Evolutionary conservation across 768 basidiomycete genomes (phyloP), one percentile per base, ranked within the genome.

Genomic region (Mycena leptocephala): DNA sequence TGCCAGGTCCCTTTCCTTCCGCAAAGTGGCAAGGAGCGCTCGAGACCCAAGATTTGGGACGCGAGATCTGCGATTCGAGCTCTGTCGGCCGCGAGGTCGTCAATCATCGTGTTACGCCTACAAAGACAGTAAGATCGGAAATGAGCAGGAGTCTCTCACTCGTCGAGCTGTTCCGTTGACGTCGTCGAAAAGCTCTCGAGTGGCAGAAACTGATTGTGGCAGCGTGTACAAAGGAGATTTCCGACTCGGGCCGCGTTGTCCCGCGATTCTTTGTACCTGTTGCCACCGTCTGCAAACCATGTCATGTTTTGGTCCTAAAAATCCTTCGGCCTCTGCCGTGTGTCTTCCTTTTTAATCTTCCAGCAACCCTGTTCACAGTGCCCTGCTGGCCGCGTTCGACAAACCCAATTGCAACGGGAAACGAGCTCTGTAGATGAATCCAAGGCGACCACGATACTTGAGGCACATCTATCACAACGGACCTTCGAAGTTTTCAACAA

Each of bases 21-120:
- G 56, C 32, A 70, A 48, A 24, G 28, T 61, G 41, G 56, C 41
- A 61, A 70, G 37, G 39, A 35, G 39, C 58, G 41, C 51, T 70
- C 41, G 58, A 70, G 69, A 46, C 22, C 56, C 32, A 61, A 33
- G 56, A 70, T 70, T 58, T 61, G 56, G 56, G 56, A 43, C 30
- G 46, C 69, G 69, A 70, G 69, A 46, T 58, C 69, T 46, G 69
- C 56, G 56, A 69, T 43, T 32, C 37, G 55, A 46, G 22, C 55
- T 58, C 67, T 55, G 53, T 69, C 67, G 39, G 55, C 67, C 32
- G 65, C 65, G 53, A 67, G 65, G 35, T 30, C 48, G 32, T 67
- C n/a, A 67, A 53, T 67, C 65, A 67, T 67, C 48, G 48, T 67
- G 65, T 67, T 64, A 64, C 62, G 46, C 61, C 61, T 63, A 63